phyloP scores from a whole-genome alignment of 345 rosid species.

The Citrus maxima region DNA sequence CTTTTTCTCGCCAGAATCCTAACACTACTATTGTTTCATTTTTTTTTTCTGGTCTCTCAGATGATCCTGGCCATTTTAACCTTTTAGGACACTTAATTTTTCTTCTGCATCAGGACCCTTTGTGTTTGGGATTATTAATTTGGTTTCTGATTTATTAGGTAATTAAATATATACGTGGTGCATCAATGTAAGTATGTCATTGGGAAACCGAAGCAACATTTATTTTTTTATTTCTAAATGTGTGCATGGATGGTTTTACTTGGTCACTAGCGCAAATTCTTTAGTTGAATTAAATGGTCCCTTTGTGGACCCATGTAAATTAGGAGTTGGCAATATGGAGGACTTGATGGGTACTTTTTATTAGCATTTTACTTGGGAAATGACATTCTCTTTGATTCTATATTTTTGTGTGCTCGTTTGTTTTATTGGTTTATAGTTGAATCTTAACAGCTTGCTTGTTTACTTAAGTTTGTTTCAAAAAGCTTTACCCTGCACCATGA shows the following conservation, averaged over 20 bases:
- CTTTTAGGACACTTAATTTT: not conserved
- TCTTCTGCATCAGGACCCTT: not conserved
- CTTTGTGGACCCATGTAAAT: constrained; percentile 10
- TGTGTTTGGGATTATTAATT: not conserved
- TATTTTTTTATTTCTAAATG: not conserved
- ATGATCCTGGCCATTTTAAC: not conserved
- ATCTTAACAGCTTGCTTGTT: not conserved
- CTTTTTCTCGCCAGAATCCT: no score
- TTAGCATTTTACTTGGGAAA: constrained; percentile 9
- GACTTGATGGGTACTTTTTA: constrained; percentile 11
- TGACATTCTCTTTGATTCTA: not conserved
- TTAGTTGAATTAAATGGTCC: constrained; percentile 9
- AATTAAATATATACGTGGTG: not conserved
- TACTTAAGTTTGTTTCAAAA: constrained; percentile 2
- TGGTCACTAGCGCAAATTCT: constrained; percentile 1
- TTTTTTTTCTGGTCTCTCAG: not conserved
- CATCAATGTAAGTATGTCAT: not conserved
- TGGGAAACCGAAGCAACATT: not conserved
- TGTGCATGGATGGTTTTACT: constrained; percentile 26
- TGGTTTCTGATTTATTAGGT: not conserved
- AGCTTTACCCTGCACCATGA: constrained; percentile 10
- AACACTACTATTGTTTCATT: not conserved
- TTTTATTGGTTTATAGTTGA: not conserved
- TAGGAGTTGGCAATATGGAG: constrained; percentile 15
- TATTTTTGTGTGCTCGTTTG: not conserved